These are phyloP conservation scores for Geosmithia putterillii DNA, from an alignment of 2,329 filamentous ascomycete species.

Conservation along the genomic window DNA sequence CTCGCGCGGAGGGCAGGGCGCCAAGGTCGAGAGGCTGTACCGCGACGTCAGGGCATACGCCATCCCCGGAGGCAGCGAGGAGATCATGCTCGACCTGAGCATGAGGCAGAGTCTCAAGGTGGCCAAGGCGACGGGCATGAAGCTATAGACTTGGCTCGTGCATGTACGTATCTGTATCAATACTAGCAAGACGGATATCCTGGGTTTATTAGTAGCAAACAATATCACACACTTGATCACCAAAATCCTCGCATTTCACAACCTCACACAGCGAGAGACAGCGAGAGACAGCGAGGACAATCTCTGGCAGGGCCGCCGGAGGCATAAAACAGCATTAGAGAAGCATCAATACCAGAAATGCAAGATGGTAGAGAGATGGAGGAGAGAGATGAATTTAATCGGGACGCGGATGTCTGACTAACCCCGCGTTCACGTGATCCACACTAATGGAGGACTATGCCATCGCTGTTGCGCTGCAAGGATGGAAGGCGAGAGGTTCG, in stretches of 20 bases:
- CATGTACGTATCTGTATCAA: too few relatives aligned
- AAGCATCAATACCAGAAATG: not conserved
- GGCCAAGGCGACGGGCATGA: conserved; percentile 88
- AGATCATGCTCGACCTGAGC: conserved; percentile 97
- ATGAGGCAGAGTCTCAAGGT: conserved; percentile 85
- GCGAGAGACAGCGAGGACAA: not conserved
- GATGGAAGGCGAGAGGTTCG: too few relatives aligned
- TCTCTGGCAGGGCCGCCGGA: not conserved
- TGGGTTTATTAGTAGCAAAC: too few relatives aligned
- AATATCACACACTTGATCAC: too few relatives aligned
- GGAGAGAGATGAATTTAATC: not conserved
- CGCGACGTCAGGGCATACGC: conserved; percentile 93
- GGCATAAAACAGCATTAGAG: not conserved
- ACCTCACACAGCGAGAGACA: not conserved
- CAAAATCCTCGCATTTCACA: too few relatives aligned
- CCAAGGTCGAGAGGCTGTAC: conserved; percentile 89
- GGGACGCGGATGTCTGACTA: not conserved
- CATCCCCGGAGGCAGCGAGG: conserved; percentile 88
- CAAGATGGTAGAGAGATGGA: not conserved
- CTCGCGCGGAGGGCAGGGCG: conserved; percentile 85
- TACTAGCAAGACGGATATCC: too few relatives aligned
- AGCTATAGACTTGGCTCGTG: too few relatives aligned
- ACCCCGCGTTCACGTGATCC: not conserved
- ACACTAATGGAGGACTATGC: not conserved
- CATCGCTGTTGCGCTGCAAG: too few relatives aligned